A percentile compares a stretch with the other conserved stretches of the same genome.
phyloP scores from a whole-genome alignment of 495 filamentous ascomycete species.

The Aspergillus bertholletiae region DNA sequence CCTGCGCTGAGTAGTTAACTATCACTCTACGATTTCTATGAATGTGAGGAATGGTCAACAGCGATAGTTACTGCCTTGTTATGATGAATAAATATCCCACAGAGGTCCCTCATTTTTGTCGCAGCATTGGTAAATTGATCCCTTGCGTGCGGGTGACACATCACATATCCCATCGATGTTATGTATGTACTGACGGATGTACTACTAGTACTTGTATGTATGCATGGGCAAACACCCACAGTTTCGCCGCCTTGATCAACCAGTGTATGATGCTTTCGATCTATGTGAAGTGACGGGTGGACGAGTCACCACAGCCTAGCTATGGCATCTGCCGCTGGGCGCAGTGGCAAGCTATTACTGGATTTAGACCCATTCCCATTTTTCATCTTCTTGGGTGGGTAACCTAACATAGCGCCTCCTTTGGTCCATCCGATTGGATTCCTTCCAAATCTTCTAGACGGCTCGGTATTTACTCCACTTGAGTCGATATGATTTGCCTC shows the following conservation, averaged over 20 bases:
- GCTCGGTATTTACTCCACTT: slow-evolving; percentile 16
- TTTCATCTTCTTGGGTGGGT: background rate
- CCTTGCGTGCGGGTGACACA: slow-evolving; percentile 8
- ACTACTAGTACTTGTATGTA: background rate
- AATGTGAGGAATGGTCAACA: too few species aligned
- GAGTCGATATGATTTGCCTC: slow-evolving; percentile 9
- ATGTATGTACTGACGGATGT: background rate
- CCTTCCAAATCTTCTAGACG: slow-evolving; percentile 14
- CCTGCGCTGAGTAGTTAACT: too few species aligned
- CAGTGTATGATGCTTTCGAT: too few species aligned
- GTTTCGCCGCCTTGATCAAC: background rate
- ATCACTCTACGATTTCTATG: too few species aligned
- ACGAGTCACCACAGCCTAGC: background rate
- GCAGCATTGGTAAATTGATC: background rate
- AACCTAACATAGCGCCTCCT: slow-evolving; percentile 4
- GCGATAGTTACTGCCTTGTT: too few species aligned
- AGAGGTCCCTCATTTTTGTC: too few species aligned
- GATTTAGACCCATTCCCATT: slow-evolving; percentile 1
- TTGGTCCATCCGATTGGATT: slow-evolving; percentile 18
- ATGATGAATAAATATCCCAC: too few species aligned
- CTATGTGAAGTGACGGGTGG: too few species aligned
- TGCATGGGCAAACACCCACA: background rate
- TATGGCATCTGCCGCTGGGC: background rate
- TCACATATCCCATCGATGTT: slow-evolving; percentile 1
- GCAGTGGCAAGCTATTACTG: background rate